Percentiles rank a stretch among this genome's conserved stretches.
Conservation (phyloP, 345 rosid genomes). For the Lepidium aucheri region DNA sequence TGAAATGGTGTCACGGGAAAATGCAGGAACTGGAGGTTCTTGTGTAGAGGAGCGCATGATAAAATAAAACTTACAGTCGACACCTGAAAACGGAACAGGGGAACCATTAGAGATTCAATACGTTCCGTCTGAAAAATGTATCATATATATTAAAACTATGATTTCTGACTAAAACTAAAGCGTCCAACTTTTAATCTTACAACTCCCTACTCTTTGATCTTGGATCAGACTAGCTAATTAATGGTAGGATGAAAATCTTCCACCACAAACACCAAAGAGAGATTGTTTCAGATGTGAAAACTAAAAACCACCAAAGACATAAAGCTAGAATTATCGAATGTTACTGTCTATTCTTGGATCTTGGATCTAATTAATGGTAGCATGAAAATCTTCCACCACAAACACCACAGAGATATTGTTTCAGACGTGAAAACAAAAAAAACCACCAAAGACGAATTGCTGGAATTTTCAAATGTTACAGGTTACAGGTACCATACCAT, state of each 20-base stretch:
- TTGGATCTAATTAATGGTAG: constrained; percentile 7
- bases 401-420: constrained; percentile 7
- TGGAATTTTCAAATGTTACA: constrained; percentile 11
- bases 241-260: no score
- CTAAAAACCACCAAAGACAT: no score
- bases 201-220: no score
- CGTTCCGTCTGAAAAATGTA: neutral
- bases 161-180: neutral
- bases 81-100: constrained; percentile 42
- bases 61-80: constrained; percentile 74
- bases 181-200: constrained; percentile 3
- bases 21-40: constrained; percentile 61
- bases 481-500: constrained; percentile 60
- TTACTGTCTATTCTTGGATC: neutral
- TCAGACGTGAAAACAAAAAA: no score
- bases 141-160: neutral
- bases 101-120: neutral
- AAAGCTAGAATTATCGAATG: no score
- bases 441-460: constrained; percentile 5
- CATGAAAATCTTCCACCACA: neutral
- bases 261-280: no score
- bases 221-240: no score
- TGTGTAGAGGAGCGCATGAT: constrained; percentile 54
- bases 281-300: no score
- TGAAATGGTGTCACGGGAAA: constrained; percentile 51